Conservation (phyloP, 2,329 filamentous ascomycete genomes). For the Tolypocladium nubicola region DNA sequence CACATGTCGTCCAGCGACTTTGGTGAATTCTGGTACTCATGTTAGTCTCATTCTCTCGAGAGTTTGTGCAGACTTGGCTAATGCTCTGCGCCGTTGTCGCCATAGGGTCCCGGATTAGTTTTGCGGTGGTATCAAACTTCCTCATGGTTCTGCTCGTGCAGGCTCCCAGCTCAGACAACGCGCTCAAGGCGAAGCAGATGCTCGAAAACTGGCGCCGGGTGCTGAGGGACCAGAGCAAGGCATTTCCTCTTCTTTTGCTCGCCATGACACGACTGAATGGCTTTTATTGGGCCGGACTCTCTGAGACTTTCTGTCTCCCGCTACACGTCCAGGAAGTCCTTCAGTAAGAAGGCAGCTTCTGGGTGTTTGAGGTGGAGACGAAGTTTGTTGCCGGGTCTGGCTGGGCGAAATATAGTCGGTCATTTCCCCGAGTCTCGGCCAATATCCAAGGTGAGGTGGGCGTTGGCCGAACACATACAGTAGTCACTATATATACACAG, state of each 20-base stretch:
- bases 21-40: slow-evolving; percentile 7
- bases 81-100: too few species aligned
- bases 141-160: slow-evolving; percentile 7
- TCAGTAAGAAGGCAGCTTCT: not conserved
- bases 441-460: too few species aligned
- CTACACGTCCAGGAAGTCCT: slow-evolving; percentile 1
- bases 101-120: slow-evolving; percentile 4
- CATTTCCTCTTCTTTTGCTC: slow-evolving; percentile 4
- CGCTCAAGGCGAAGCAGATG: slow-evolving; percentile 5
- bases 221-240: slow-evolving; percentile 5
- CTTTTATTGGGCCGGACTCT: slow-evolving; percentile 5
- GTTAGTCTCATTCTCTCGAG: not conserved
- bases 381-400: too few species aligned
- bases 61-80: too few species aligned
- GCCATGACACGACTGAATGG: slow-evolving; percentile 5
- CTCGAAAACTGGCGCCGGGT: slow-evolving; percentile 7
- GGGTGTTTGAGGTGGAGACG: too few species aligned
- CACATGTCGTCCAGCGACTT: slow-evolving; percentile 6
- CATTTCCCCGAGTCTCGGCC: too few species aligned
- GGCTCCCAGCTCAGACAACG: slow-evolving; percentile 6
- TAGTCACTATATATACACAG: too few species aligned
- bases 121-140: slow-evolving; percentile 8
- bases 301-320: slow-evolving; percentile 6
- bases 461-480: not conserved
- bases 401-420: too few species aligned